Conservation (phyloP, 169 alveolate species). For the Perkinsus olseni region DNA sequence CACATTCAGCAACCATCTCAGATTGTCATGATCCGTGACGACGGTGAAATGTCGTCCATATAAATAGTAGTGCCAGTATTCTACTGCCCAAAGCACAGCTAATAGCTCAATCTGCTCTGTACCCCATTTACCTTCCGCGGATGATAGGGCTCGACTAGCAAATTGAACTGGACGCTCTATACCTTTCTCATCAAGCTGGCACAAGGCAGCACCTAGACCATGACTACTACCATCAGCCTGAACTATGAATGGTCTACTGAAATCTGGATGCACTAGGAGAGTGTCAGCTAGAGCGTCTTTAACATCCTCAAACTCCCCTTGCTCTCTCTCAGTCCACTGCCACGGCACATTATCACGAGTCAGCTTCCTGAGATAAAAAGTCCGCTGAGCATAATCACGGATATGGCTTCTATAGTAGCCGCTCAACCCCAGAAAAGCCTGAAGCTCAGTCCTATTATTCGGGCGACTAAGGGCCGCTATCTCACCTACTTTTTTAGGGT, state of each 20-base stretch:
- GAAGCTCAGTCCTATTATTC: no score
- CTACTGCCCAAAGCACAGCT: background rate
- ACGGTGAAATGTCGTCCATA: background rate
- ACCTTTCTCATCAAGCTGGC: background rate
- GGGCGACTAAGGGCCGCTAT: no score
- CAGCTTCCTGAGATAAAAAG: no score
- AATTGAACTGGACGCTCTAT: no score
- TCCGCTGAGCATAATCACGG: no score
- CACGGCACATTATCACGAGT: no score
- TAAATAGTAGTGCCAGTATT: background rate
- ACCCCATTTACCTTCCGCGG: background rate
- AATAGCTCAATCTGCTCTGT: background rate
- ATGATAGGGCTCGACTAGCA: background rate
- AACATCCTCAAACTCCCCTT: no score
- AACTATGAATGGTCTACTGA: background rate
- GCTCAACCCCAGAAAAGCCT: no score
- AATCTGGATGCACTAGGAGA: background rate
- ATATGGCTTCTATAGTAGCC: no score
- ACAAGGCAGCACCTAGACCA: background rate
- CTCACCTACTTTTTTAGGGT: no score
- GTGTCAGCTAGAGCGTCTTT: no score
- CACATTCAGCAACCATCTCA: background rate
- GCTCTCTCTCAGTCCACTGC: no score
- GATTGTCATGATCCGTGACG: background rate
- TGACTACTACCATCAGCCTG: background rate